phyloP scores from a whole-genome alignment of 345 rosid species.

The Pseudoturritis turrita region DNA sequence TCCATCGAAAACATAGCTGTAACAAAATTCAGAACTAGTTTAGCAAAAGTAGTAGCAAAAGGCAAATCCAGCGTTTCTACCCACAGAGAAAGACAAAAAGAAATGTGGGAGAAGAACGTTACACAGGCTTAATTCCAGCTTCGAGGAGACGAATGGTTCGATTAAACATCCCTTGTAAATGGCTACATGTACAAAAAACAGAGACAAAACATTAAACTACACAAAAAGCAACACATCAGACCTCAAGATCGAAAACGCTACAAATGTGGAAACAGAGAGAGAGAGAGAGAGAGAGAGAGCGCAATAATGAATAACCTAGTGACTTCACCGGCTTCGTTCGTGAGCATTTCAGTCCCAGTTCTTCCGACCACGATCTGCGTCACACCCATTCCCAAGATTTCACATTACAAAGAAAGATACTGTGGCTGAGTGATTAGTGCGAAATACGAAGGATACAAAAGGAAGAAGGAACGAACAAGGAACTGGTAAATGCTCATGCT shows the following conservation, averaged over 20 bases:
- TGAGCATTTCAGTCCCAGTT: slow-evolving; percentile 83
- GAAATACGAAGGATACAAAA: background rate
- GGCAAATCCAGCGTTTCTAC: background rate
- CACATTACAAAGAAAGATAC: background rate
- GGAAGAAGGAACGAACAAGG: slow-evolving; percentile 45
- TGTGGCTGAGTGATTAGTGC: background rate
- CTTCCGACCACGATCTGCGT: slow-evolving; percentile 91
- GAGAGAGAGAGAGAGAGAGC: background rate
- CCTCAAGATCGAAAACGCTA: background rate
- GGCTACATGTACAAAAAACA: slow-evolving; percentile 37
- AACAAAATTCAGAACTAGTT: slow-evolving; percentile 1
- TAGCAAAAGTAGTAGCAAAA: background rate
- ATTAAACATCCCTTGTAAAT: slow-evolving; percentile 91
- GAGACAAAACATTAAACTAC: background rate
- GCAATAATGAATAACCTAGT: slow-evolving; percentile 47
- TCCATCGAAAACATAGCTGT: slow-evolving; percentile 88
- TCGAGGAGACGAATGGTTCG: slow-evolving; percentile 93
- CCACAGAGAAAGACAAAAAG: background rate
- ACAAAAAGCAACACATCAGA: background rate
- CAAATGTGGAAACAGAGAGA: background rate
- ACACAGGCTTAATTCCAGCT: slow-evolving; percentile 96
- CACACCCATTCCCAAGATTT: background rate
- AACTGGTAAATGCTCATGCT: slow-evolving; percentile 99
- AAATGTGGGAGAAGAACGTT: slow-evolving; percentile 28
- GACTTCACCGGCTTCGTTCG: slow-evolving; percentile 97